A percentile compares a stretch with the other conserved stretches of the same genome.
Conservation (phyloP, 2,329 filamentous ascomycete genomes). For the Fusarium sp. region DNA sequence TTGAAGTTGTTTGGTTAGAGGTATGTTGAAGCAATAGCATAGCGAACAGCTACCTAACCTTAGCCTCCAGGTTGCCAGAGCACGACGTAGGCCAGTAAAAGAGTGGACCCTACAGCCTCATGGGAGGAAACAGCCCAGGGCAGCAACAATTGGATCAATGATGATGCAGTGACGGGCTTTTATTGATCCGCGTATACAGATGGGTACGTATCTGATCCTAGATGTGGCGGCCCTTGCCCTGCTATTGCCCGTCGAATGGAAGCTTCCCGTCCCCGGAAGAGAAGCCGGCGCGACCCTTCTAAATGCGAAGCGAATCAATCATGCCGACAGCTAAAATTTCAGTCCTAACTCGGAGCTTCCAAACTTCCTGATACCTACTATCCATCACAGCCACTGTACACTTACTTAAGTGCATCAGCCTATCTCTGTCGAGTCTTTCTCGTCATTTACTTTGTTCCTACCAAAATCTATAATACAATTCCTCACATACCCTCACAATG, state of each 20-base stretch:
- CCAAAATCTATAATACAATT: slow-evolving; percentile 1
- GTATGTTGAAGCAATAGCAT: slow-evolving; percentile 27
- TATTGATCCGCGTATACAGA: slow-evolving; percentile 41
- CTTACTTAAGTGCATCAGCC: slow-evolving; percentile 29
- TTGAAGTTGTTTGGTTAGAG: slow-evolving; percentile 30
- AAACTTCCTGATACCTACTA: slow-evolving; percentile 41
- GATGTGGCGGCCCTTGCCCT: slow-evolving; percentile 13
- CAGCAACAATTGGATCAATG: slow-evolving; percentile 22
- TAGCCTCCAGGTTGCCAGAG: slow-evolving; percentile 49
- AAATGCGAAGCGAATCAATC: slow-evolving; percentile 25
- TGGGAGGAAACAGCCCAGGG: not conserved
- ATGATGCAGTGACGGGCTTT: slow-evolving; percentile 36
- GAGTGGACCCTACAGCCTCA: slow-evolving; percentile 22
- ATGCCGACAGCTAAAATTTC: slow-evolving; percentile 46
- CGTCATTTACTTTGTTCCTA: slow-evolving; percentile 1
- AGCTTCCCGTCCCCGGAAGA: slow-evolving; percentile 34
- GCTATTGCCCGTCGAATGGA: slow-evolving; percentile 13
- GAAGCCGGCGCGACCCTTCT: slow-evolving; percentile 39
- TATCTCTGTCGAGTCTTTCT: slow-evolving; percentile 9
- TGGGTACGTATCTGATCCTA: not conserved
- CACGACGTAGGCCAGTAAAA: slow-evolving; percentile 46
- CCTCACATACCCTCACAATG: slow-evolving; percentile 47
- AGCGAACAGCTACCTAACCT: slow-evolving; percentile 30
- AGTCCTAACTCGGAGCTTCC: slow-evolving; percentile 33
- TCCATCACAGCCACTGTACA: slow-evolving; percentile 28